Evolutionary conservation across 148 eudicot species (phyloP), one percentile per base, ranked within the genome.

Genomic region (Silene conica): DNA sequence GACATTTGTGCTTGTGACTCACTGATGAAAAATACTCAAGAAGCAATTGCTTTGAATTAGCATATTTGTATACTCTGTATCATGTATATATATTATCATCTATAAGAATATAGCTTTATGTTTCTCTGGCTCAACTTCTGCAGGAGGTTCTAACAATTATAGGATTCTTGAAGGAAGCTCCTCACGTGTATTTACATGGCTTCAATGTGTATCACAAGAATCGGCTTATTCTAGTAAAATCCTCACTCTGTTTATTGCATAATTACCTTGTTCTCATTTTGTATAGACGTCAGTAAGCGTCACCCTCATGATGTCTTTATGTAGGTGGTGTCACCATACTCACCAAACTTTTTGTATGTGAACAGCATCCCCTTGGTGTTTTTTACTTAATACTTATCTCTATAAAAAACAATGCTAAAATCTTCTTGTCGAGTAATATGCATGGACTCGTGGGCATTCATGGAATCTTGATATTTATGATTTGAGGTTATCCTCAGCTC

Each of bases 111-210:
- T 38, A 38, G 43, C 43, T 38, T 38, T 38, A 38, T 38, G 43
- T 38, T 3, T 34, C 5, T 34, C 41, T 6, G 43, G 43, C 19
- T 4, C 55, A 62, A 19, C 43, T 38, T 57, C 66, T 83, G 82
- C 86, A 92, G 97, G 97, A 77, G 50, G 87, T 89, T n/a, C 11
- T 85, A 76, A 88, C 94, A 31, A 85, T 92, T 31, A 86, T 92
- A 71, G 97, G 97, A 71, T 92, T 92, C 74, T 66, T 88, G 68
- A 92, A 92, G 84, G 97, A 92, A 75, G 92, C 97, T 72, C 97
- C 94, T 69, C 80, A 78, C 41, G 90, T 89, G 28, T 83, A 83
- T 74, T 72, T 92, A 54, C 94, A 89, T 81, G 97, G 97, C 57
- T 92, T 92, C 81, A 88, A 88, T 85, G 87, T 92, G 72, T 92